Base-by-base conservation (phyloP, 306 rosid species). In the Lathyrus oleraceus region DNA sequence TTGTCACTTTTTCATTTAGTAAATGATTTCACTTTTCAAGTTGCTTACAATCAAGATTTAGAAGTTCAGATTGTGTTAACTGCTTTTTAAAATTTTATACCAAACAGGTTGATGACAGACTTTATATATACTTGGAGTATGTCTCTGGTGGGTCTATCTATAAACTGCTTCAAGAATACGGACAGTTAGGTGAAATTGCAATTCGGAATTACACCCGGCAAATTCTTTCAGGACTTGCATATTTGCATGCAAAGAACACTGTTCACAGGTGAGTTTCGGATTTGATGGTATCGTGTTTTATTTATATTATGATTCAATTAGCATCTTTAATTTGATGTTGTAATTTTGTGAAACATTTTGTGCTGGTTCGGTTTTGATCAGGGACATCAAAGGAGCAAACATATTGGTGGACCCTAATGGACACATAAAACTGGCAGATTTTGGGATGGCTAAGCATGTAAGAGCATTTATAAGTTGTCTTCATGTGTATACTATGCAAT, bases 391-490 rank as follows among this genome's bases (percentile, higher is more conserved):
- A 80, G 98, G 96, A 78, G 98, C 96, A 80, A 92, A 92, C 77
- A 92, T 92, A 81, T 88, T 92, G 35, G 98, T 88, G 65, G 98
- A 92, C 75, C 98, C 98, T 75, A 71, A 74, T 82, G 96, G 98
- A 61, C 84, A 85, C 52, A 91, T 92, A 72, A 92, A 92, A 72
- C 81, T 92, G 85, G 96, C 96, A 48, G 98, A 92, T 80, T 92
- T 92, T 84, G 98, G 98, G 78, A 89, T 92, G 96, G 98, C 98
- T 66, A 92, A 92, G 68, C 93, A 88, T 83, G 98, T 92, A 86
- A 88, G 91, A 81, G 85, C 71, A 73, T 85, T 67, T 85, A 77
- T 70, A 82, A 84, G 72, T 78, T 82, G 71, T 88, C 74, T 67
- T 51, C 85, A 73, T 73, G 88, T 87, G 78, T 73, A 86, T 82